Percentiles rank a stretch among this genome's conserved stretches.
These are phyloP conservation scores for Fusarium sp. DNA, from an alignment of 2,329 filamentous ascomycete genomes.

Conservation along the genomic window DNA sequence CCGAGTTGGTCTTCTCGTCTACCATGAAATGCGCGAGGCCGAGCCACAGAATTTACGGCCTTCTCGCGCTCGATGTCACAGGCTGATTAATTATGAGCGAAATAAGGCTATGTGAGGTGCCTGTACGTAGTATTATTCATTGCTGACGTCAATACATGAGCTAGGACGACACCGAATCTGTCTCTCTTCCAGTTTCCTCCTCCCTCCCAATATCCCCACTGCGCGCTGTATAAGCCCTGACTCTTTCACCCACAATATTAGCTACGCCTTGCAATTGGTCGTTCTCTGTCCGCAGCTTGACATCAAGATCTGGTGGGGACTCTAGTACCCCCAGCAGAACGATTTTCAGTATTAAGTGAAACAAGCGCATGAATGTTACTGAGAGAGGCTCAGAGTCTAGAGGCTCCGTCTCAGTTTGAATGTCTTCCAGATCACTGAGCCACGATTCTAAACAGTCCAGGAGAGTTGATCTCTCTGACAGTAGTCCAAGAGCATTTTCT, in stretches of 20 bases:
- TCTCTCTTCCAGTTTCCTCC: not conserved
- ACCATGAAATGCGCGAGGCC: too few species aligned
- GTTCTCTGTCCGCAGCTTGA: slow-evolving; percentile 51
- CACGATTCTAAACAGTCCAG: slow-evolving; percentile 53
- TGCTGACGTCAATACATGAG: not conserved
- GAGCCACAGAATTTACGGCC: not conserved
- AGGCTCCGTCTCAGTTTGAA: slow-evolving; percentile 36
- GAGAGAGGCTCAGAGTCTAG: slow-evolving; percentile 48
- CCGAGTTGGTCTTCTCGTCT: not conserved
- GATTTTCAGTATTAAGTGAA: slow-evolving; percentile 54
- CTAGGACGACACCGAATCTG: not conserved
- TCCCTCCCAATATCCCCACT: not conserved
- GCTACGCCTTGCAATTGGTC: slow-evolving; percentile 52
- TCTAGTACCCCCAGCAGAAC: slow-evolving; percentile 54
- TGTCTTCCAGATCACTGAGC: slow-evolving; percentile 50
- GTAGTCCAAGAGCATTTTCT: slow-evolving; percentile 44
- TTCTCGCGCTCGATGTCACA: not conserved
- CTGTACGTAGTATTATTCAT: too few species aligned
- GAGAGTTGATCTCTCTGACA: slow-evolving; percentile 51
- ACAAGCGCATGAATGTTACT: slow-evolving; percentile 54
- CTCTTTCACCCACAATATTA: slow-evolving; percentile 49
- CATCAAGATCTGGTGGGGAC: slow-evolving; percentile 47
- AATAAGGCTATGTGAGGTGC: not conserved
- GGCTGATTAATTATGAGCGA: not conserved
- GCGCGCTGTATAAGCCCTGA: slow-evolving; percentile 50